These are phyloP conservation scores for Aspergillus indologenus DNA, from an alignment of 495 filamentous ascomycete genomes.

Conservation along the genomic window DNA sequence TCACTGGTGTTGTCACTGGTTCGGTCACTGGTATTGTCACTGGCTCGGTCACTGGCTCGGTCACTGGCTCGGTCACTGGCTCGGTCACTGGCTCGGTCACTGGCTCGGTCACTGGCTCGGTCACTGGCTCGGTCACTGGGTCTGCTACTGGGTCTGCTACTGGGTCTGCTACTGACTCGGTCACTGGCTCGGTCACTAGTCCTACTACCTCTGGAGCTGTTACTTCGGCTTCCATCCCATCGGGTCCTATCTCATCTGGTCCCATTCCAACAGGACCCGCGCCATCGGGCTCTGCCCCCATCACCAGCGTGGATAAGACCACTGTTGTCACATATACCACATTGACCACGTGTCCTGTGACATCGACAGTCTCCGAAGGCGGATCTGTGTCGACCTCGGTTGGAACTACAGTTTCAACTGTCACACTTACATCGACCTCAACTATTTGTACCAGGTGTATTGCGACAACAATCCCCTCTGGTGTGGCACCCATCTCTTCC, in stretches of 20 bases:
- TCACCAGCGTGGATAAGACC: slow-evolving; percentile 11
- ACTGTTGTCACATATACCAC: slow-evolving; percentile 28
- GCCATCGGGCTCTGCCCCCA: slow-evolving; percentile 6
- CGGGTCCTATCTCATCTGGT: background rate
- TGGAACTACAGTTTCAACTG: slow-evolving; percentile 31
- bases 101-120: too few species aligned
- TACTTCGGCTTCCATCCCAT: background rate
- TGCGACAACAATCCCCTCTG: slow-evolving; percentile 2
- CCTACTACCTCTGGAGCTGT: too few species aligned
- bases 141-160: too few species aligned
- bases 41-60: too few species aligned
- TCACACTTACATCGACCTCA: slow-evolving; percentile 28
- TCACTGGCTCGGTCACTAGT: too few species aligned
- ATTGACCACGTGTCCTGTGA: slow-evolving; percentile 30
- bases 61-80: too few species aligned
- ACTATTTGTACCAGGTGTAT: slow-evolving; percentile 27
- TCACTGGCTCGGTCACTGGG: too few species aligned
- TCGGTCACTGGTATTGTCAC: too few species aligned
- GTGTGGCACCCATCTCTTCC: slow-evolving; percentile 8
- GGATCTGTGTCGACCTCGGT: slow-evolving; percentile 28
- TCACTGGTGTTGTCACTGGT: too few species aligned
- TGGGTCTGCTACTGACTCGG: too few species aligned
- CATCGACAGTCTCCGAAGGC: slow-evolving; percentile 29
- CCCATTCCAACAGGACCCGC: slow-evolving; percentile 3
- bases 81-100: too few species aligned